Conservation (phyloP, 2,329 filamentous ascomycete species). For the Trichoderma sp. region DNA sequence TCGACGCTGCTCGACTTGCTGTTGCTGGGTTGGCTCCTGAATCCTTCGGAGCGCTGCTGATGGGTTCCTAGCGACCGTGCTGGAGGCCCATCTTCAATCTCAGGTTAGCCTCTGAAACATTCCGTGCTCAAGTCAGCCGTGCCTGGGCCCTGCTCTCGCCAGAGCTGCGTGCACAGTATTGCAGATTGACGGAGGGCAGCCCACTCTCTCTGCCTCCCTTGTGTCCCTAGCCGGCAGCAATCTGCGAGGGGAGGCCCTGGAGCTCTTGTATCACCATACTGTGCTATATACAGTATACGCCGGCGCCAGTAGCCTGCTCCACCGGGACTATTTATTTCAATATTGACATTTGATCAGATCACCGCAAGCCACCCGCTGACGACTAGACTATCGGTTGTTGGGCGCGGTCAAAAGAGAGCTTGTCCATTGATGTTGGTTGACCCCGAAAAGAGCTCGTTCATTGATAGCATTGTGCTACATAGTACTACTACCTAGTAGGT, state of each 20-base stretch:
- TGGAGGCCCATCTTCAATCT: neutral
- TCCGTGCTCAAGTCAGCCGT: slow-evolving; percentile 18
- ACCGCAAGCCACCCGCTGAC: neutral
- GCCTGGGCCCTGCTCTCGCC: neutral
- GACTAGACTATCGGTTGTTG: neutral
- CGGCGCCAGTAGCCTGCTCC: neutral
- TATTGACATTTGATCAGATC: neutral
- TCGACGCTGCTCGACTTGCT: neutral
- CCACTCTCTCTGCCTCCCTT: neutral
- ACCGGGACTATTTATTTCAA: neutral
- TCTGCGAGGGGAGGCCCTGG: neutral
- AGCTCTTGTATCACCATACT: neutral
- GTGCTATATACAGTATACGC: neutral
- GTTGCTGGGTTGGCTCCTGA: slow-evolving; percentile 7
- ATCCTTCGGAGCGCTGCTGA: slow-evolving; percentile 17
- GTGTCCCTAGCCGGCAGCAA: neutral
- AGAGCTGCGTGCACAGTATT: neutral
- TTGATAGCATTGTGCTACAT: neutral
- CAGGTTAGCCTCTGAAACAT: slow-evolving; percentile 15
- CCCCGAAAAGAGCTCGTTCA: neutral
- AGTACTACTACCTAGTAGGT: too few species aligned
- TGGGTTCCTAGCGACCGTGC: neutral
- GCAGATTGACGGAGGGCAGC: neutral
- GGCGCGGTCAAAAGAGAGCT: neutral
- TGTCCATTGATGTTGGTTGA: neutral